Evolutionary conservation across 2,329 filamentous ascomycete species (phyloP).

Genomic region (Talaromyces sp.): DNA sequence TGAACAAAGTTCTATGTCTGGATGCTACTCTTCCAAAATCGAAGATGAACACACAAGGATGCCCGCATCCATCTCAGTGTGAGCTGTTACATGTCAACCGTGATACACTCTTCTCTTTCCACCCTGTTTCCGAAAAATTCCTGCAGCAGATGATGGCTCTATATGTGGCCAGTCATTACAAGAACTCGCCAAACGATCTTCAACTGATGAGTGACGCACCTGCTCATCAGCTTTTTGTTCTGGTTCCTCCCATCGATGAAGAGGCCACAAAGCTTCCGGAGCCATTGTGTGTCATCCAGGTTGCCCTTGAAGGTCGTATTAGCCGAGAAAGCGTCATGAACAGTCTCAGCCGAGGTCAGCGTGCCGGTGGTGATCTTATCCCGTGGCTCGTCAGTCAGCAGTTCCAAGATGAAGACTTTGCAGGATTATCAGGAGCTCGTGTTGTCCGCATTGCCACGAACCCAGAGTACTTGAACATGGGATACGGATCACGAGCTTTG

Average conservation of each 20-base stretch:
- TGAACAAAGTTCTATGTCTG: conserved; percentile 89
- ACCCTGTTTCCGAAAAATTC: conserved; percentile 95
- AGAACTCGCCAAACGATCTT: conserved; percentile 97
- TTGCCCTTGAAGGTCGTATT: conserved; percentile 91
- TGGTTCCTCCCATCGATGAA: conserved; percentile 81
- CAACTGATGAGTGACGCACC: conserved; percentile 98
- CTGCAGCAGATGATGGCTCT: conserved; percentile 97
- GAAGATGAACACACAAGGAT: conserved; percentile 70
- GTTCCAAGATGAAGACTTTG: conserved; percentile 97
- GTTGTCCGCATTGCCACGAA: conserved; percentile 95
- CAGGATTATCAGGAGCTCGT: conserved; percentile 84
- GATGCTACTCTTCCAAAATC: conserved; percentile 85
- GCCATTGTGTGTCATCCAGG: conserved; percentile 90
- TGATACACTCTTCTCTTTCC: conserved; percentile 96
- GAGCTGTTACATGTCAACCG: conserved; percentile 92
- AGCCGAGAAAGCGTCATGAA: conserved; percentile 89
- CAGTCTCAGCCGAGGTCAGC: conserved; percentile 81
- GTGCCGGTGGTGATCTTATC: conserved; percentile 89
- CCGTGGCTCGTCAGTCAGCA: conserved; percentile 98
- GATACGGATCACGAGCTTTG: conserved; percentile 86
- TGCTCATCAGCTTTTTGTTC: conserved; percentile 91
- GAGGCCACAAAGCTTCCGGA: conserved; percentile 78
- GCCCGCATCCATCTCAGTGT: conserved; percentile 86
- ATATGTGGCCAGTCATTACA: conserved; percentile 96
- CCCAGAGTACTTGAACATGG: conserved; percentile 88